Percentiles rank a stretch among this genome's conserved stretches.
These are phyloP conservation scores for Casuarina cunninghamiana DNA, from an alignment of 306 rosid species.

Conservation along the genomic window DNA sequence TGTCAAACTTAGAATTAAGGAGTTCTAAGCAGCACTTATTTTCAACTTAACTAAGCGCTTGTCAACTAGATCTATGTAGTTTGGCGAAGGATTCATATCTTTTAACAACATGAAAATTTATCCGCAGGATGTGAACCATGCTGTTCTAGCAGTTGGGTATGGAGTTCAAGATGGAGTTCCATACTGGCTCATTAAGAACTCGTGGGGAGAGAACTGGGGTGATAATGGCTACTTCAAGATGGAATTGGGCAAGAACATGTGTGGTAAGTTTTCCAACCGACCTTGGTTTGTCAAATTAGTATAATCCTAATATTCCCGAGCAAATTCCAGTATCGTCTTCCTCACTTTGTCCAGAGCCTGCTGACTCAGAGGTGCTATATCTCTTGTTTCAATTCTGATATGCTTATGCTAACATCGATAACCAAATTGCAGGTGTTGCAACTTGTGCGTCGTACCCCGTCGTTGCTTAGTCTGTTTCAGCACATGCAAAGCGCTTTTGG, in stretches of 20 bases:
- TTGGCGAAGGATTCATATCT: neutral
- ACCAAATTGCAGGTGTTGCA: constrained; percentile 65
- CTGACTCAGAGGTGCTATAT: neutral
- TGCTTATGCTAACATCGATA: constrained; percentile 17
- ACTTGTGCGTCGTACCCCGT: constrained; percentile 94
- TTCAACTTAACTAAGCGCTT: too few species aligned
- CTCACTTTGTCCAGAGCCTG: neutral
- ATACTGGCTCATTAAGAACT: constrained; percentile 89
- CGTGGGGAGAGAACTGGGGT: constrained; percentile 91
- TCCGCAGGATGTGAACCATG: constrained; percentile 97
- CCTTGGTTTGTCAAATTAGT: neutral
- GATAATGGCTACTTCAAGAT: constrained; percentile 92
- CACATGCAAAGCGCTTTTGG: constrained; percentile 12
- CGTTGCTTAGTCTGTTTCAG: constrained; percentile 44
- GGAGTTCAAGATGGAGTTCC: constrained; percentile 74
- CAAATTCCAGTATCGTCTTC: neutral
- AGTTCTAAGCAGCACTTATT: too few species aligned
- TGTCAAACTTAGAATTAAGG: too few species aligned
- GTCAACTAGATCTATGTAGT: neutral
- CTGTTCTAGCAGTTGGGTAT: constrained; percentile 94
- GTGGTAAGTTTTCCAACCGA: constrained; percentile 63
- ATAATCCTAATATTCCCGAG: neutral
- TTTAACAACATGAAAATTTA: constrained; percentile 22
- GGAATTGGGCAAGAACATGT: constrained; percentile 95
- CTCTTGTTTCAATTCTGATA: neutral